phyloP scores from a whole-genome alignment of 176 grass and related monocot species.

The Carex myosuroides region DNA sequence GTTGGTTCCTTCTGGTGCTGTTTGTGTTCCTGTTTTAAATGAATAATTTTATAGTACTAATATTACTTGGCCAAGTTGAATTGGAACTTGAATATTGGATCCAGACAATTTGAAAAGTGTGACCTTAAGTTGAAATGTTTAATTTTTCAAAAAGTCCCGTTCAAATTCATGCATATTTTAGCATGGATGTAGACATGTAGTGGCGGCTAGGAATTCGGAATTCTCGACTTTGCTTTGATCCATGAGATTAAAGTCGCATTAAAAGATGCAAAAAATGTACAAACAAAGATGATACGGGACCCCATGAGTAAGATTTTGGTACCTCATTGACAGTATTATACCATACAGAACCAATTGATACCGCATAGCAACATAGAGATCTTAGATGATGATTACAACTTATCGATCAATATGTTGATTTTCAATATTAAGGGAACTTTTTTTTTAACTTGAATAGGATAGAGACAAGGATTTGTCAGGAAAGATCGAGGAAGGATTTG shows the following conservation, averaged over 20 bases:
- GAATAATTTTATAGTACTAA: background rate
- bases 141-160: background rate
- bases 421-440: background rate
- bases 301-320: background rate
- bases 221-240: background rate
- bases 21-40: background rate
- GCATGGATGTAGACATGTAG: background rate
- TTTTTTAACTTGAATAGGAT: conserved; percentile 43
- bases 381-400: background rate
- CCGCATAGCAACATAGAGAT: background rate
- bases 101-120: background rate
- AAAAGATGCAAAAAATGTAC: background rate
- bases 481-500: conserved; percentile 86
- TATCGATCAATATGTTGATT: background rate
- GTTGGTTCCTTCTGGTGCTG: background rate
- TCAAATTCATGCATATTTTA: background rate
- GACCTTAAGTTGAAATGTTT: background rate
- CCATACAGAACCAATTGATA: background rate
- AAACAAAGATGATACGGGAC: background rate
- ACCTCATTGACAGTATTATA: background rate
- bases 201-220: background rate
- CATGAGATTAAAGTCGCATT: background rate
- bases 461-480: conserved; percentile 48
- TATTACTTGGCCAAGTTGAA: too few relatives aligned
- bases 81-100: background rate